Percentiles rank a stretch among this genome's conserved stretches.
Conservation (phyloP, 257 asterid genomes). For the Ophiorrhiza pumila region DNA sequence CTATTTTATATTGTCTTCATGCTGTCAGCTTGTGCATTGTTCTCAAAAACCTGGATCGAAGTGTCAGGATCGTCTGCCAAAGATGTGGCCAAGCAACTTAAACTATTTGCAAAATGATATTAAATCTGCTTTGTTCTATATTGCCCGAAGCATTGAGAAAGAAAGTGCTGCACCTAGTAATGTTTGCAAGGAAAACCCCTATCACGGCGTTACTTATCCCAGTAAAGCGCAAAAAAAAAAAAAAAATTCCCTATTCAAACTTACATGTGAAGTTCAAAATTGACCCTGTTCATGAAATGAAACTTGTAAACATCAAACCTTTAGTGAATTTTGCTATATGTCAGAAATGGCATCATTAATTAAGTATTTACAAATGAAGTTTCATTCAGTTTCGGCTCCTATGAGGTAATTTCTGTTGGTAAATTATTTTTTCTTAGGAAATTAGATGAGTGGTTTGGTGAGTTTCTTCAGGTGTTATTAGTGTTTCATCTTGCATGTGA, state of each 20-base stretch:
- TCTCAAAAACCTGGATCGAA: conserved; percentile 91
- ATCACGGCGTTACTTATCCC: background rate
- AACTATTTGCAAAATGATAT: background rate
- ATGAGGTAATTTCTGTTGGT: background rate
- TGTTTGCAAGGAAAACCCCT: background rate
- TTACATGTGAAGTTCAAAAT: background rate
- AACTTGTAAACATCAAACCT: background rate
- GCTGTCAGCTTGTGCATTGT: conserved; percentile 87
- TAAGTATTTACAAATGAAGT: background rate
- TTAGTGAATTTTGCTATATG: background rate
- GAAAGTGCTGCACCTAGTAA: background rate
- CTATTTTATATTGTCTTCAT: conserved; percentile 72
- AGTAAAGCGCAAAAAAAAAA: background rate
- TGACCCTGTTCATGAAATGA: background rate
- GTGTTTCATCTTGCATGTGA: background rate
- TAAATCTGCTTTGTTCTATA: background rate
- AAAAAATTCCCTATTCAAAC: background rate
- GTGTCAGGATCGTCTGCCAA: conserved; percentile 90
- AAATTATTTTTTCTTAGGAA: background rate
- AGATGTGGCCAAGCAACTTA: conserved; percentile 84
- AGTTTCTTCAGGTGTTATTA: background rate
- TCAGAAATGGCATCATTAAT: background rate
- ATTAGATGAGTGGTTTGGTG: background rate
- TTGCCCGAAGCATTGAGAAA: background rate
- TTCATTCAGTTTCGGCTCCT: background rate